Evolutionary conservation across 2,329 filamentous ascomycete genomes (phyloP).

Genomic region (Sclerotinia sclerotiorum): DNA sequence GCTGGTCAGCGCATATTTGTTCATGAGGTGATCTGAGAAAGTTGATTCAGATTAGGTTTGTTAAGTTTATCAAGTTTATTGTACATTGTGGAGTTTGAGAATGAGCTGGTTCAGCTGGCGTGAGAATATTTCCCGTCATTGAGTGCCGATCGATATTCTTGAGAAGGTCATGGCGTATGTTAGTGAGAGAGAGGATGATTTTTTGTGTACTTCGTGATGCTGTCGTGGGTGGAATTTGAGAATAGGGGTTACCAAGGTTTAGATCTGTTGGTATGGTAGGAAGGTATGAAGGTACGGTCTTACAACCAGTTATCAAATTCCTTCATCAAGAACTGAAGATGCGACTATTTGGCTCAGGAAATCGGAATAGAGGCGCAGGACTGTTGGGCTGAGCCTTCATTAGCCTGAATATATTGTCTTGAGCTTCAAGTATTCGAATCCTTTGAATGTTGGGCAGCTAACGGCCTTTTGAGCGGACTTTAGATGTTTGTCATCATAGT

Average conservation of each 20-base stretch:
- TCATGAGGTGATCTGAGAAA: conserved; percentile 12
- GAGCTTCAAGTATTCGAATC: background rate
- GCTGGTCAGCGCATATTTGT: conserved; percentile 2
- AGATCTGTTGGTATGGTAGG: background rate
- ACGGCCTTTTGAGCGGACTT: background rate
- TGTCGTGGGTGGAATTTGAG: background rate
- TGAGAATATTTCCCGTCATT: background rate
- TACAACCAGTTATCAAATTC: background rate
- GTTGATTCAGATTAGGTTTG: conserved; percentile 17
- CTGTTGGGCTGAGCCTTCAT: background rate
- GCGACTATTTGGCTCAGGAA: too few species aligned
- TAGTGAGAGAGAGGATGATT: background rate
- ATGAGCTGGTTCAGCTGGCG: background rate
- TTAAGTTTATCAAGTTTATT: background rate
- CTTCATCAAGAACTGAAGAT: background rate
- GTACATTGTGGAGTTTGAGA: background rate
- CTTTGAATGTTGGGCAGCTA: background rate
- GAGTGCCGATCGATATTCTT: background rate
- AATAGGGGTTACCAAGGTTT: background rate
- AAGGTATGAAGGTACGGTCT: too few species aligned
- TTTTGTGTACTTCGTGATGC: background rate
- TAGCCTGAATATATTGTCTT: too few species aligned
- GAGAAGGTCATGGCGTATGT: background rate
- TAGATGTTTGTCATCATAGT: background rate
- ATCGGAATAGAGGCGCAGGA: background rate